phyloP scores from a whole-genome alignment of 495 filamentous ascomycete genomes.

The Evernia prunastri region DNA sequence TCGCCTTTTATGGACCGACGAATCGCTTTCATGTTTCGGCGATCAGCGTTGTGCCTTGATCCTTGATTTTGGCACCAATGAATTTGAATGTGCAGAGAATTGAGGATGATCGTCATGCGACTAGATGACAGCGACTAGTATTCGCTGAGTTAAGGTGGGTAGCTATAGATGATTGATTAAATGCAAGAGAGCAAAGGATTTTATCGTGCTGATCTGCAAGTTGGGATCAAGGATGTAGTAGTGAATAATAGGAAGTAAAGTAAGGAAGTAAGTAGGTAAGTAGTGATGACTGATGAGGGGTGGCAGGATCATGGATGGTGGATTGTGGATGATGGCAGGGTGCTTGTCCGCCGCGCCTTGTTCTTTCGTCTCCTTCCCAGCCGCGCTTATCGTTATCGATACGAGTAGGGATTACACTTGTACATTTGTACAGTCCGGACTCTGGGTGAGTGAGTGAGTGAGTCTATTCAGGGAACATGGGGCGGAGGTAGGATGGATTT shows the following conservation, averaged over 20 bases:
- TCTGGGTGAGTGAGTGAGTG: too few species aligned
- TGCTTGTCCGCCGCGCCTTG: constrained; percentile 4
- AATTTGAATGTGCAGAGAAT: constrained; percentile 6
- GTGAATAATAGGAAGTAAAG: too few species aligned
- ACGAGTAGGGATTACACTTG: neutral
- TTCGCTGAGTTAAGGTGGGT: neutral
- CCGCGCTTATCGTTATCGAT: constrained; percentile 9
- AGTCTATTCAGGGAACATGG: too few species aligned
- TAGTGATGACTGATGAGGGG: neutral
- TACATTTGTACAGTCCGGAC: neutral
- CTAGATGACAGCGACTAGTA: neutral
- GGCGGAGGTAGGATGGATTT: too few species aligned
- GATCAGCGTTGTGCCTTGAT: constrained; percentile 5
- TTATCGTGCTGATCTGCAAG: neutral
- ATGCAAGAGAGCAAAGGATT: neutral
- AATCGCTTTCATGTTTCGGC: constrained; percentile 18
- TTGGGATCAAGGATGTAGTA: neutral
- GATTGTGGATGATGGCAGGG: too few species aligned
- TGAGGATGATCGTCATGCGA: constrained; percentile 15
- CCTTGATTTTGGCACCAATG: constrained; percentile 10
- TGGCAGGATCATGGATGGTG: too few species aligned
- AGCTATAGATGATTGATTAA: too few species aligned
- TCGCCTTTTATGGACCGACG: constrained; percentile 83
- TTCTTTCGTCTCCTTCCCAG: neutral
- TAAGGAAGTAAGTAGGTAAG: too few species aligned